Conservation (phyloP, 2,329 filamentous ascomycete species). For the Phyllosticta citribraziliensis region DNA sequence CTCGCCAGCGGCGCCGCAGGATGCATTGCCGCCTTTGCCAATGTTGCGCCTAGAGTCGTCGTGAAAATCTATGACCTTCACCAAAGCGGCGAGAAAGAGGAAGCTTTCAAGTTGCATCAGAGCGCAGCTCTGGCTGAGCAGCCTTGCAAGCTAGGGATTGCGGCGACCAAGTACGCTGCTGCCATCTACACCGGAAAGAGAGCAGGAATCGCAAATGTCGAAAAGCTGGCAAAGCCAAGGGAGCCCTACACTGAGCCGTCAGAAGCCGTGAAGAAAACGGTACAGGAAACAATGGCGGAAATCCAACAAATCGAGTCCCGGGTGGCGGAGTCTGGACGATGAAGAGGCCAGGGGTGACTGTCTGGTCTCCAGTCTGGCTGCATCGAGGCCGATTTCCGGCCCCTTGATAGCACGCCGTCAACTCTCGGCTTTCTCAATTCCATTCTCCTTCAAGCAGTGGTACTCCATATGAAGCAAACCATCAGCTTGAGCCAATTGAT, state of each 20-base stretch:
- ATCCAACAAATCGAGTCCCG: constrained; percentile 1
- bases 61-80: constrained; percentile 53
- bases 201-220: constrained; percentile 45
- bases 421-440: neutral
- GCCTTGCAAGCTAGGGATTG: constrained; percentile 56
- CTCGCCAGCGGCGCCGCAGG: constrained; percentile 44
- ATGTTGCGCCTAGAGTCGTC: constrained; percentile 47
- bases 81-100: constrained; percentile 43
- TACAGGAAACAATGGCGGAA: constrained; percentile 3
- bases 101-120: constrained; percentile 52
- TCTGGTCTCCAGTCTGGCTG: neutral
- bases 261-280: neutral
- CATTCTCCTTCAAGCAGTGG: neutral
- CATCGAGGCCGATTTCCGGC: neutral
- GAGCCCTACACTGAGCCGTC: constrained; percentile 47
- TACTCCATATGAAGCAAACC: too few relatives aligned
- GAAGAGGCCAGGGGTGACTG: neutral
- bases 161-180: constrained; percentile 58
- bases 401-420: neutral
- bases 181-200: constrained; percentile 52
- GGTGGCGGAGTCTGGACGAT: neutral
- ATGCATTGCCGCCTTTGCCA: constrained; percentile 49
- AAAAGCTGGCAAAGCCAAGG: constrained; percentile 48
- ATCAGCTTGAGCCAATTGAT: too few relatives aligned
- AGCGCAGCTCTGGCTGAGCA: constrained; percentile 56